Evolutionary conservation across 2,329 filamentous ascomycete species (phyloP).

Genomic region (Blumeria graminis): DNA sequence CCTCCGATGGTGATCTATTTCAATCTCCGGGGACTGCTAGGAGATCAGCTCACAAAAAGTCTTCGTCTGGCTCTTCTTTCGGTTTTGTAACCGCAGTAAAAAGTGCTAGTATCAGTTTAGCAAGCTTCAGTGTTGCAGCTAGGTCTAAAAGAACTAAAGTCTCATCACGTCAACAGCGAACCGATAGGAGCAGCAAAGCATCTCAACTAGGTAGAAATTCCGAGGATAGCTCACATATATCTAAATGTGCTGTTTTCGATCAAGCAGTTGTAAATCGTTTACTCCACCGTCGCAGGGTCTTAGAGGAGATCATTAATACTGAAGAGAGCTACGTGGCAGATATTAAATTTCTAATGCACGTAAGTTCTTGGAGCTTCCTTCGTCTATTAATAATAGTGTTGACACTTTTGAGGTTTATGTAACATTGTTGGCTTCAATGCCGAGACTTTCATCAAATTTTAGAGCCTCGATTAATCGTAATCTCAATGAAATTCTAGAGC

Average conservation of each 20-base stretch:
- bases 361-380: conserved; percentile 23
- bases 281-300: conserved; percentile 48
- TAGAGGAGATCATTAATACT: conserved; percentile 67
- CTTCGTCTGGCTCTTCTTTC: conserved; percentile 51
- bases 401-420: conserved; percentile 32
- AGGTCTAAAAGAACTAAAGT: conserved; percentile 29
- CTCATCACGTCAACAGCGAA: conserved; percentile 30
- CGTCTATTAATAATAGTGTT: conserved; percentile 26
- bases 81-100: conserved; percentile 60
- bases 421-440: conserved; percentile 48
- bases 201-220: conserved; percentile 37
- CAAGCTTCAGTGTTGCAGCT: conserved; percentile 43
- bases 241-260: conserved; percentile 31
- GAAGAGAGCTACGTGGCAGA: conserved; percentile 80
- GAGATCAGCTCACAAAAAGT: conserved; percentile 24
- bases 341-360: conserved; percentile 66
- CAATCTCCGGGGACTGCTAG: conserved; percentile 17
- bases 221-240: conserved; percentile 38
- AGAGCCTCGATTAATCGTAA: conserved; percentile 56
- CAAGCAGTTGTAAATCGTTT: conserved; percentile 46
- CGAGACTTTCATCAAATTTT: conserved; percentile 36
- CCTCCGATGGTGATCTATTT: conserved; percentile 6
- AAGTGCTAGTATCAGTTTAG: conserved; percentile 56
- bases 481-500: conserved; percentile 51
- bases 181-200: conserved; percentile 36